Conservation (phyloP, 2,329 filamentous ascomycete genomes). For the Trichophaea hybrida region DNA sequence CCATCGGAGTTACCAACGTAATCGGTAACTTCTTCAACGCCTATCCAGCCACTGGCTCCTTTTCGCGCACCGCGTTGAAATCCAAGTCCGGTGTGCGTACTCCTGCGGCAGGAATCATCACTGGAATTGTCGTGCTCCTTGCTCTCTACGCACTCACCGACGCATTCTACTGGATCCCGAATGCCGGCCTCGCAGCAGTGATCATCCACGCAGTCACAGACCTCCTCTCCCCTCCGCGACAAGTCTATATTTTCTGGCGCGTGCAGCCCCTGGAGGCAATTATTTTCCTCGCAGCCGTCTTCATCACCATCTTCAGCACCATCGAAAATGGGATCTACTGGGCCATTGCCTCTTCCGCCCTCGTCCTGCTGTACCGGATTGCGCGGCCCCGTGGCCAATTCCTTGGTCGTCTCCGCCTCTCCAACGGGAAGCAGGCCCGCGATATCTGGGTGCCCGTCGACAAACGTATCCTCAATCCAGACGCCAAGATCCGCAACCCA, state of each 20-base stretch:
- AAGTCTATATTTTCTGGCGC: slow-evolving; percentile 63
- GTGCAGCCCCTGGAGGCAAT: slow-evolving; percentile 58
- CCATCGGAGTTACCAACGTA: slow-evolving; percentile 60
- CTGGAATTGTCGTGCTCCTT: slow-evolving; percentile 58
- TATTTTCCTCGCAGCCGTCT: slow-evolving; percentile 61
- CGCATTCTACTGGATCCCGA: slow-evolving; percentile 71
- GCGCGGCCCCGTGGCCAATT: slow-evolving; percentile 38
- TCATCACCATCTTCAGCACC: slow-evolving; percentile 40
- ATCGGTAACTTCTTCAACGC: slow-evolving; percentile 62
- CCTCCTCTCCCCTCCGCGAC: slow-evolving; percentile 57
- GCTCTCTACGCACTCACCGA: slow-evolving; percentile 64
- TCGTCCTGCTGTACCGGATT: slow-evolving; percentile 35
- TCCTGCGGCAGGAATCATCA: slow-evolving; percentile 64
- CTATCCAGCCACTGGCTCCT: slow-evolving; percentile 54
- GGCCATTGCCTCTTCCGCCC: slow-evolving; percentile 35
- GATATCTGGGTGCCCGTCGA: slow-evolving; percentile 34
- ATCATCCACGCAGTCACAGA: slow-evolving; percentile 76
- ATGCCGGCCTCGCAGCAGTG: slow-evolving; percentile 53
- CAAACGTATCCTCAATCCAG: slow-evolving; percentile 40
- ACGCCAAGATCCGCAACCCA: slow-evolving; percentile 35
- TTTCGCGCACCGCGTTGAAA: slow-evolving; percentile 67
- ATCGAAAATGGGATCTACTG: slow-evolving; percentile 41
- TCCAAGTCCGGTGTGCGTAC: slow-evolving; percentile 72
- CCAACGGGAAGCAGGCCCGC: slow-evolving; percentile 24
- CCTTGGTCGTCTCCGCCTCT: slow-evolving; percentile 32